Conservation (phyloP, 345 rosid genomes). For the Boechera divaricarpa region DNA sequence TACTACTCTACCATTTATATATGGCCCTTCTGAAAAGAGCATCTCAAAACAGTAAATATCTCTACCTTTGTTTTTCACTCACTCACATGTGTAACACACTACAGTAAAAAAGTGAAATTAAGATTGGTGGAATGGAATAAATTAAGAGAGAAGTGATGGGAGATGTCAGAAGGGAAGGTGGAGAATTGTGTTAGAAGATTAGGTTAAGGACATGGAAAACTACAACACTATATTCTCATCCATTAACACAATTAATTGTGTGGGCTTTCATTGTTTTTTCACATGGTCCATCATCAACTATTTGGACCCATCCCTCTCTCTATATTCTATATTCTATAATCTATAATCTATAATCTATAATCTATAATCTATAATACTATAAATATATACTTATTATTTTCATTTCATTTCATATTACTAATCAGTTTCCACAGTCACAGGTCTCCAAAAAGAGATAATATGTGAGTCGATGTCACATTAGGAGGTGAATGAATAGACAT, state of each 20-base stretch:
- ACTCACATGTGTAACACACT: slow-evolving; percentile 37
- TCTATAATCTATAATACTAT: slow-evolving; percentile 7
- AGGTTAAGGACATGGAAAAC: slow-evolving; percentile 45
- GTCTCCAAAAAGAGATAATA: slow-evolving; percentile 11
- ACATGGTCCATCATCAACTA: slow-evolving; percentile 44
- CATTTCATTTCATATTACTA: slow-evolving; percentile 21
- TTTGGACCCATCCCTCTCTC: slow-evolving; percentile 37
- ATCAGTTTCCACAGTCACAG: slow-evolving; percentile 39
- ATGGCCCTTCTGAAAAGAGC: slow-evolving; percentile 16
- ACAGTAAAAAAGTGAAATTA: slow-evolving; percentile 4
- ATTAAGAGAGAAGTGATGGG: slow-evolving; percentile 39
- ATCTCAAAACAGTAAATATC: slow-evolving; percentile 27
- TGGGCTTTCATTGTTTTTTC: slow-evolving; percentile 46
- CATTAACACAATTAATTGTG: slow-evolving; percentile 39
- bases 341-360: slow-evolving; percentile 8
- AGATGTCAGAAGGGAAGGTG: slow-evolving; percentile 46
- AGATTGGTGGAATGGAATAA: slow-evolving; percentile 34
- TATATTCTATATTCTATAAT: slow-evolving; percentile 9
- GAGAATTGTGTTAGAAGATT: slow-evolving; percentile 25
- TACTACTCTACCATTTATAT: slow-evolving; percentile 31
- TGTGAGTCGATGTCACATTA: slow-evolving; percentile 30
- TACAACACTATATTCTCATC: slow-evolving; percentile 39
- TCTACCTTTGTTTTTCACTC: slow-evolving; percentile 21
- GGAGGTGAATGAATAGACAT: slow-evolving; percentile 31
- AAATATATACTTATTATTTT: neutral